Evolutionary conservation across 306 rosid species (phyloP), one percentile per base, ranked within the genome.

Genomic region (Fagus sylvatica): DNA sequence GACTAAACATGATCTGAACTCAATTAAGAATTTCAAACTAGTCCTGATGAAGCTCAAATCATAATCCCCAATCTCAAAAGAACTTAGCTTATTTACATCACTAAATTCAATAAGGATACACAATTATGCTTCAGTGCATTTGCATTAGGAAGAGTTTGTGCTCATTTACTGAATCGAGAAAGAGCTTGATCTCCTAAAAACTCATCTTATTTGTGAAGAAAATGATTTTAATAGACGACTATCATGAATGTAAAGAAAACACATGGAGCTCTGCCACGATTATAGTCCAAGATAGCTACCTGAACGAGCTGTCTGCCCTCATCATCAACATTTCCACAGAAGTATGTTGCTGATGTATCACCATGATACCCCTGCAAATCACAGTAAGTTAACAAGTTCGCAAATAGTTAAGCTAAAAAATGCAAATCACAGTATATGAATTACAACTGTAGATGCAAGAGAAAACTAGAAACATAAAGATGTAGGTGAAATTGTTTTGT

Each of bases 331-430:
- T 93, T 85, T 74, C 98, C 98, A 61, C 98, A 93, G 82, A 92
- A 88, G 88, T 88, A 95, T 76, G 98, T 93, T 73, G 89, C 85
- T 36, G 97, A 91, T 46, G 98, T 93, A 77, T 95, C 98, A 62
- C 99, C 98, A 53, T 95, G 99, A 82, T 86, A 87, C 36, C 97
- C 98, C 99, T 95, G 79, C 68, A 80, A 79, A 62, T 62, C 85
- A 84, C 43, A 82, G 82, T 49, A 65, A 79, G 57, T n/a, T 36
- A 40, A 19, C 36, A 67, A 77, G 74, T 74, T 59, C 37, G 59
- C 61, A 78, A 57, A 64, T 71, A 51, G 41, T 41, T 55, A 81
- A 78, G 74, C 32, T 16, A n/a, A 68, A 40, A 66, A 13, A 71
- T 43, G 64, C 13, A 82, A 33, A 67, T 55, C 43, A 40, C 40